Evolutionary conservation across 2,329 filamentous ascomycete genomes (phyloP).

Genomic region (Fusarium piperis): DNA sequence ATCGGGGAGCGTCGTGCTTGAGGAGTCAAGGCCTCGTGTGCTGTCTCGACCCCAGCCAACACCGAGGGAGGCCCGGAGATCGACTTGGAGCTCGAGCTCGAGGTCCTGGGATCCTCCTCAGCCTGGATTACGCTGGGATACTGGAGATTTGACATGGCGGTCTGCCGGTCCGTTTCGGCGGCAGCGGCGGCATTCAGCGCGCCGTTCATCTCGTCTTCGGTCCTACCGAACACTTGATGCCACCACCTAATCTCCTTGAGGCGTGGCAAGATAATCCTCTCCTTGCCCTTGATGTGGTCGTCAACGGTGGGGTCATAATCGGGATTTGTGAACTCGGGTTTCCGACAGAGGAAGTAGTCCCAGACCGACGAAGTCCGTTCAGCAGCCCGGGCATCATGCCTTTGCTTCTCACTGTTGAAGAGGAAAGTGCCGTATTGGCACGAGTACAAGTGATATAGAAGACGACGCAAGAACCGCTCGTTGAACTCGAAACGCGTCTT

Average conservation of each 20-base stretch:
- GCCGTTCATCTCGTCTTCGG: conserved; percentile 93
- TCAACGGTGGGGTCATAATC: conserved; percentile 80
- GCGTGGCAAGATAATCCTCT: conserved; percentile 84
- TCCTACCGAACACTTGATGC: conserved; percentile 85
- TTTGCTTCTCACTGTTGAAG: conserved; percentile 93
- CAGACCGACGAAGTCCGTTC: conserved; percentile 88
- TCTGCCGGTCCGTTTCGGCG: conserved; percentile 55
- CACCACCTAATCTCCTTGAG: conserved; percentile 90
- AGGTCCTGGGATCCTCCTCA: conserved; percentile 41
- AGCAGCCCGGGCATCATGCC: conserved; percentile 73
- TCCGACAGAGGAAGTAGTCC: conserved; percentile 91
- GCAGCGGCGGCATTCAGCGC: conserved; percentile 64
- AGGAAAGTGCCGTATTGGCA: conserved; percentile 98
- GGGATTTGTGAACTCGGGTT: conserved; percentile 82
- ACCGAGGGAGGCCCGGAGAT: conserved; percentile 61
- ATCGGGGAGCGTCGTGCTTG: conserved; percentile 49
- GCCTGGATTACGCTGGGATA: conserved; percentile 41
- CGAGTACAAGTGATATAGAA: conserved; percentile 93
- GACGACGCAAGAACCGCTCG: conserved; percentile 86
- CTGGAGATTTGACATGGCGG: conserved; percentile 49
- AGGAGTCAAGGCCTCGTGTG: conserved; percentile 62
- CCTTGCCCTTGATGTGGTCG: conserved; percentile 80
- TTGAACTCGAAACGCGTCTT: conserved; percentile 95
- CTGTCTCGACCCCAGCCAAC: conserved; percentile 67
- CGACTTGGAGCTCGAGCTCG: conserved; percentile 48